A percentile compares a stretch with the other conserved stretches of the same genome.
Conservation (phyloP, 306 rosid genomes). For the Citrullus amarus region DNA sequence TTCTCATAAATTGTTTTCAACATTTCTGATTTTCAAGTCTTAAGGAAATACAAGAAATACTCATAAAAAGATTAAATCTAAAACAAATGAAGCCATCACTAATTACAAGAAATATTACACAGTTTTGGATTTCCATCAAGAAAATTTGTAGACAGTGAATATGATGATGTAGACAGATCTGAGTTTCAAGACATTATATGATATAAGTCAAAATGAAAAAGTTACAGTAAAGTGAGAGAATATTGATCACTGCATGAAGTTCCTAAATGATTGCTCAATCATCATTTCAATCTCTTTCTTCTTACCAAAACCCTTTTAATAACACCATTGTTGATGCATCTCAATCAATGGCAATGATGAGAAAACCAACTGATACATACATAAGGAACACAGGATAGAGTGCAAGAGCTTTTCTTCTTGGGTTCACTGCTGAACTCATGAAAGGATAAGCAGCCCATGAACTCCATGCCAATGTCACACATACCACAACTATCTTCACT, state of each 20-base stretch:
- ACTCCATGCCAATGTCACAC: constrained; percentile 93
- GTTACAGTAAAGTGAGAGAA: neutral
- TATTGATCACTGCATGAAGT: constrained; percentile 26
- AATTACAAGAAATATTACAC: constrained; percentile 1
- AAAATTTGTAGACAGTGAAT: neutral
- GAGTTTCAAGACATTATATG: neutral
- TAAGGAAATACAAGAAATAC: neutral
- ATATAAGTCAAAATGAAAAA: neutral
- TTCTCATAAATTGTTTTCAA: neutral
- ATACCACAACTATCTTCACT: constrained; percentile 66
- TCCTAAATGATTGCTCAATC: constrained; percentile 34
- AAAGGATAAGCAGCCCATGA: constrained; percentile 99
- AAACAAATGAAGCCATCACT: neutral
- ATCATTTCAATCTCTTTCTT: constrained; percentile 8
- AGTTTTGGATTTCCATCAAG: neutral
- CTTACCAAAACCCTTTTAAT: constrained; percentile 16
- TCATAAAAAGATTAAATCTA: neutral
- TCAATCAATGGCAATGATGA: constrained; percentile 92
- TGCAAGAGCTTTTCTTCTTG: constrained; percentile 97
- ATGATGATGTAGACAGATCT: neutral
- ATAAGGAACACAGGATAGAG: constrained; percentile 93
- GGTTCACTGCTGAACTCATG: constrained; percentile 98
- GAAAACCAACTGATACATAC: constrained; percentile 98
- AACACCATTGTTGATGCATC: constrained; percentile 12
- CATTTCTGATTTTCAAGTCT: neutral